Evolutionary conservation across 139 green algal genomes (phyloP), one percentile per base, ranked within the genome.

Genomic region (Pseudopediastrum boryanum): DNA sequence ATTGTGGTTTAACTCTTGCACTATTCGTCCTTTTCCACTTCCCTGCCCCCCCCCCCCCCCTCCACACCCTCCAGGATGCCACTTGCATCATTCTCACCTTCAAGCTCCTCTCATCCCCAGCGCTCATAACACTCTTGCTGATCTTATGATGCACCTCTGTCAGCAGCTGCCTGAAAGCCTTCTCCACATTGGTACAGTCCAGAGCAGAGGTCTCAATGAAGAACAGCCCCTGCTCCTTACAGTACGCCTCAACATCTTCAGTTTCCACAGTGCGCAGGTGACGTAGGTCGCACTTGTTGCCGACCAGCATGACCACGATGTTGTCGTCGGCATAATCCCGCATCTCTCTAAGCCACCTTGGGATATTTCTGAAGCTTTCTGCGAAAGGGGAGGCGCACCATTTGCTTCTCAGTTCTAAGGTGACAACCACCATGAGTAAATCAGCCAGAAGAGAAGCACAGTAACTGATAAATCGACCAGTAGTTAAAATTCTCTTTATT

Each of bases 181-280:
- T 86, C 85, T 99, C 96, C 38, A 99, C 97, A 77, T 99, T 99
- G 31, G 96, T 98, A 1, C 90, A 91, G 80, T 99, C 96, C 78
- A 99, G 85, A 16, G 97, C 97, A n/a, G 91, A 97, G 2, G 97
- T 99, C 85, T 99, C 97, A 71, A 99, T 99, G 88, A 99, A 98
- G 1, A 92, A 98, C 3, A 98, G 88, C 4, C 91, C 90, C 79
- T 99, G 96, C 61, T 92, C 92, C 75, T 98, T 92, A 65, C 94
- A 97, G 81, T 96, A 97, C 0, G 83, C 84, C 75, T 94, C 89
- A 3, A 96, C 94, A 41, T 98, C 94, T 69, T 99, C 95, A 21
- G 94, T 98, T 33, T 92, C 82, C 46, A 99, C 96, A 9, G 84
- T 90, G 36, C 96, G 87, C 75, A 99, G 76, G 85, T 99, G 96